Evolutionary conservation across 2,329 filamentous ascomycete genomes (phyloP), one percentile per base, ranked within the genome.

Genomic region (Sphaceloma murrayae): DNA sequence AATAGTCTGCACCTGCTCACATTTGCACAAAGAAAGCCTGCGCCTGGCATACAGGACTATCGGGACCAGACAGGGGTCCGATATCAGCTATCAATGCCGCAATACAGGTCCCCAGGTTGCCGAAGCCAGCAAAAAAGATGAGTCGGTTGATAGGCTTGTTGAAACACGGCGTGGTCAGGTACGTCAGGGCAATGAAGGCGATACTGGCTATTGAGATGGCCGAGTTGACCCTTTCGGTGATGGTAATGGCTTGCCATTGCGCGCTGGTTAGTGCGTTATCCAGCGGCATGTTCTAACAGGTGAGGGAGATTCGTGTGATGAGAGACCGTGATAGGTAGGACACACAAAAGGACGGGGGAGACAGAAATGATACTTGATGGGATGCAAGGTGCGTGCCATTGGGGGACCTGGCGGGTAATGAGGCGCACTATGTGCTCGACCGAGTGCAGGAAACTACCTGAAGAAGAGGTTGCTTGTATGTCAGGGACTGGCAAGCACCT

Each of bases 101-200:
- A 11, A 46, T 46, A 33, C 44, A 46, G 10, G 44, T 40, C 7
- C 44, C 44, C 26, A 46, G 17, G 27, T 46, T 46, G 16, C 44
- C 44, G 21, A 38, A 46, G 6, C 34, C 36, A 13, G 44, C 44
- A 21, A 46, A 46, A 29, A 46, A 46, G 34, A 46, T 32, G 13
- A 46, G 34, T 21, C 44, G 44, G 27, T 46, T 46, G 34, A 46
- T 46, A 4, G 44, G 44, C 38, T 46, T 46, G n/a, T 46, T 31
- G 16, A 46, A 46, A 13, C 31, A 40, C 21, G 44, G 26, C 21
- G 27, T 26, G 4, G 38, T 40, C 10, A 38, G 38, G 33, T 40
- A 46, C 8, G 44, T 46, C 10, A 22, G 7, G 11, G 38, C 34
- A 17, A 46, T 46, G 33, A 46, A 46, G 44, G 42, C 24, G 8